Base-by-base conservation (phyloP, 768 basidiomycete species). In the Leccinellum luteum region DNA sequence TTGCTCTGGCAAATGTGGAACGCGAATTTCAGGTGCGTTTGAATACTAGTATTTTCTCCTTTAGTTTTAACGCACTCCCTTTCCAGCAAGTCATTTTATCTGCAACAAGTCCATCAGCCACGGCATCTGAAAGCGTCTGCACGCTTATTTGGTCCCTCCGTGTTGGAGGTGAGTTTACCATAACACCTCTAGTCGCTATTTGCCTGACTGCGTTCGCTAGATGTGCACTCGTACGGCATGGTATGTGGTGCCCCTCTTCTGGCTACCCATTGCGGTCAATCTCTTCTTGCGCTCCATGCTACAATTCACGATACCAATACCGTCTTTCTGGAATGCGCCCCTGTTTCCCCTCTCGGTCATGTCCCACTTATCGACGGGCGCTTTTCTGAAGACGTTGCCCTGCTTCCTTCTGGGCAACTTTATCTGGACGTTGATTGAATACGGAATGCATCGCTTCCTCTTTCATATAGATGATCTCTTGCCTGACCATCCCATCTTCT, bases 41-140 rank as follows among this genome's bases (percentile, higher is more conserved):
- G 19, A 57, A 6, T 2, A 19, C 15, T 9, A 5, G 2, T 15
- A 7, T 7, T 23, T 5, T 21, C 17, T 4, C 10, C 19, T 44
- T 3, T 17, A 30, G 21, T 43, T 41, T 60, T 57, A 13, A 61
- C 23, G 38, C 23, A 25, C 35, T 43, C 27, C 28, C 45, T 55
- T 48, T 67, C 45, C 57, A 92, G 91, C 69, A 99, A 99, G 79
- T 84, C 89, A 4, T 98, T 94, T 73, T 99, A 99, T 70, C 78
- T 99, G 51, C 83, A 92, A 65, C 97, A 99, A 73, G 92, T 99
- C 0, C 97, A 99, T 73, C 94, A 98, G 71, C 96, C 97, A 2
- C 84, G 97, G 44, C 95, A 95, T 71, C 73, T 95, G 52, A 73
- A 84, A 7, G 80, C 92, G 52, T 87, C 90, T 17, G 94, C 95